Evolutionary conservation across 2,329 filamentous ascomycete species (phyloP), one percentile per base, ranked within the genome.

Genomic region (Phialophora macrospora): DNA sequence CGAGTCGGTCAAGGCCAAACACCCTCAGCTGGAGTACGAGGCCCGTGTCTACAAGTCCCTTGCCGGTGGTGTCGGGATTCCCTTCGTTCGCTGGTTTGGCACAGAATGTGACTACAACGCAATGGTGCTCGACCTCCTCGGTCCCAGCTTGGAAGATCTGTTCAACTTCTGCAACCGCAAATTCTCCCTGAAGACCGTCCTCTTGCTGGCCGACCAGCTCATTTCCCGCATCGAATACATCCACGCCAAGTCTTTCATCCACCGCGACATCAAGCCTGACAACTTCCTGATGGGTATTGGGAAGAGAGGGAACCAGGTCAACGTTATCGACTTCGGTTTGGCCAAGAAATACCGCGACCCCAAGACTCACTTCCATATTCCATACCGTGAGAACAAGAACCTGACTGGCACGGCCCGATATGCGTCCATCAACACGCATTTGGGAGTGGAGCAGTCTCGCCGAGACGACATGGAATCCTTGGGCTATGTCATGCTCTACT

Each of bases 91-190:
- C 81, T 99, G 95, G 95, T 99, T 98, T 80, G 95, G 95, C 73
- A 98, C 94, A 67, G 95, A 99, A 82, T 98, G 94, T 81, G 95
- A 98, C 83, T 98, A 99, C 88, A 98, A 99, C 82, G 95, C 95
- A 79, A 98, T 99, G 95, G 95, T 99, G 60, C 88, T 98, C 72
- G 95, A 99, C 77, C 89, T 99, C 28, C 90, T 99, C 65, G 95
- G 95, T 46, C 95, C 95, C 72, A 95, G 90, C 76, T 83, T 99
- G 67, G 94, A 99, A 82, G 95, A 99, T 78, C 87, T 99, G 38
- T 99, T 99, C 91, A 98, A 99, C 87, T 98, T 98, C 81, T 99
- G 95, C 88, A 98, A 98, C 88, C 91, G 95, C 80, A 98, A 98
- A 80, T 99, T 98, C 84, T 97, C 95, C 12, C 83, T 99, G 73